Evolutionary conservation across 2,329 filamentous ascomycete species (phyloP).

Genomic region (Exophiala oligosperma): DNA sequence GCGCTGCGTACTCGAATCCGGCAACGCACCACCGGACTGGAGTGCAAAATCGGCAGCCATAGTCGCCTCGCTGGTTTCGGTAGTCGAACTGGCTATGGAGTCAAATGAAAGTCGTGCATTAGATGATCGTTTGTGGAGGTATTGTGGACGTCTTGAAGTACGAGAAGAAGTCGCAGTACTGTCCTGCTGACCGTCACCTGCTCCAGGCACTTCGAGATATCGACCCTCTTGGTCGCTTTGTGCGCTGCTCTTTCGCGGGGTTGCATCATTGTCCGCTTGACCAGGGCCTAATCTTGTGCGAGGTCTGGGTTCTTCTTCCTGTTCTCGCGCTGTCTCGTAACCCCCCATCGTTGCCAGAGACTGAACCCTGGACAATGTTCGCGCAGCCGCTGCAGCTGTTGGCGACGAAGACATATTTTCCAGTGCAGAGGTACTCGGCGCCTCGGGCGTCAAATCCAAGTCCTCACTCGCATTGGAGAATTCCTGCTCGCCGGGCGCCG

Average conservation of each 20-base stretch:
- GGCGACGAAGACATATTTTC: conserved; percentile 48
- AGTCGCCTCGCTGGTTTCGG: conserved; percentile 70
- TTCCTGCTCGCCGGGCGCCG: conserved; percentile 27
- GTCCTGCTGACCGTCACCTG: conserved; percentile 15
- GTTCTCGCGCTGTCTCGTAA: conserved; percentile 32
- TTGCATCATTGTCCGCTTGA: conserved; percentile 25
- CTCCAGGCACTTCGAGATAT: conserved; percentile 15
- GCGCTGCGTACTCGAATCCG: conserved; percentile 43
- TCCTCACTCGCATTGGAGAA: conserved; percentile 22
- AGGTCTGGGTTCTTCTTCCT: conserved; percentile 7
- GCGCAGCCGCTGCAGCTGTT: conserved; percentile 43
- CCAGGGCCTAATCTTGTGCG: not conserved
- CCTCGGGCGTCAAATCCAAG: conserved; percentile 26
- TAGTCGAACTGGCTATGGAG: conserved; percentile 55
- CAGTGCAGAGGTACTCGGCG: conserved; percentile 39
- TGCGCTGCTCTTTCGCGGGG: conserved; percentile 13
- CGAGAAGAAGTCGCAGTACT: conserved; percentile 1
- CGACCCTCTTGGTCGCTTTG: conserved; percentile 2
- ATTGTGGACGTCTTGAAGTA: conserved; percentile 52
- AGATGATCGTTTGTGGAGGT: conserved; percentile 55
- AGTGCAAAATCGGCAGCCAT: conserved; percentile 77
- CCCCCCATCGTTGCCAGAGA: conserved; percentile 34
- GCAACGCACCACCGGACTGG: conserved; percentile 75
- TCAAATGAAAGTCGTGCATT: conserved; percentile 61
- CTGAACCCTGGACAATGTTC: conserved; percentile 41